phyloP scores from a whole-genome alignment of 2,329 filamentous ascomycete species.

The Aspergillus sp. region DNA sequence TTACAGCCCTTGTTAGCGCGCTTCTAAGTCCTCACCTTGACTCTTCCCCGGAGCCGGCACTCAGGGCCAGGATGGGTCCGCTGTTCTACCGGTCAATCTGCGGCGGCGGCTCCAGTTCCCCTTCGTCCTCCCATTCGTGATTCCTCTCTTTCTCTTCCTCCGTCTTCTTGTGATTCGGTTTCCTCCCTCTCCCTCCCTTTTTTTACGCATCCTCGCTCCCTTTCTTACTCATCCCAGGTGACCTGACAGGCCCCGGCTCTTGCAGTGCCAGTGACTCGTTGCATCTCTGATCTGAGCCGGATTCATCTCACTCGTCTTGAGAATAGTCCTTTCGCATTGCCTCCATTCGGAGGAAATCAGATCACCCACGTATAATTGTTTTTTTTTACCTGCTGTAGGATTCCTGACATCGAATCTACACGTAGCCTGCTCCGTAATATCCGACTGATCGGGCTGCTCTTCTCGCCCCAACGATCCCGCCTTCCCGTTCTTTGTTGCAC shows the following conservation, averaged over 20 bases:
- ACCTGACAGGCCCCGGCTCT: not conserved
- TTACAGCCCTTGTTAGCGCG: slow-evolving; percentile 32
- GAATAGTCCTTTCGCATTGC: not conserved
- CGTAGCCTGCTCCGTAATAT: not conserved
- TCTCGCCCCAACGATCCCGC: not conserved
- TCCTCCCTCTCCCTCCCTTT: not conserved
- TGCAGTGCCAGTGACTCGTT: not conserved
- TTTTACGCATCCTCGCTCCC: not conserved
- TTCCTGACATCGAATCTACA: not conserved
- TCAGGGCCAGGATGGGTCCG: slow-evolving; percentile 22
- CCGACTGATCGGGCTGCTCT: slow-evolving; percentile 2
- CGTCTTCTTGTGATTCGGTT: not conserved
- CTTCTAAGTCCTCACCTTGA: slow-evolving; percentile 26
- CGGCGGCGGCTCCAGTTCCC: slow-evolving; percentile 21
- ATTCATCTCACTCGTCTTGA: not conserved
- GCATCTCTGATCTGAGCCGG: not conserved
- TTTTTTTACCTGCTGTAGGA: not conserved
- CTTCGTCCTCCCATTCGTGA: slow-evolving; percentile 16
- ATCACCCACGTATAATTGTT: not conserved
- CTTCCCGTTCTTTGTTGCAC: not conserved
- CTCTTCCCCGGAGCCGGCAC: slow-evolving; percentile 37
- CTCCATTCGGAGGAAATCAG: not conserved
- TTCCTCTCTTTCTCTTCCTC: not conserved
- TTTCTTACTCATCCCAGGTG: slow-evolving; percentile 8
- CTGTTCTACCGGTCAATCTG: slow-evolving; percentile 29